phyloP scores from a whole-genome alignment of 768 basidiomycete genomes.

The Piloderma croceum region DNA sequence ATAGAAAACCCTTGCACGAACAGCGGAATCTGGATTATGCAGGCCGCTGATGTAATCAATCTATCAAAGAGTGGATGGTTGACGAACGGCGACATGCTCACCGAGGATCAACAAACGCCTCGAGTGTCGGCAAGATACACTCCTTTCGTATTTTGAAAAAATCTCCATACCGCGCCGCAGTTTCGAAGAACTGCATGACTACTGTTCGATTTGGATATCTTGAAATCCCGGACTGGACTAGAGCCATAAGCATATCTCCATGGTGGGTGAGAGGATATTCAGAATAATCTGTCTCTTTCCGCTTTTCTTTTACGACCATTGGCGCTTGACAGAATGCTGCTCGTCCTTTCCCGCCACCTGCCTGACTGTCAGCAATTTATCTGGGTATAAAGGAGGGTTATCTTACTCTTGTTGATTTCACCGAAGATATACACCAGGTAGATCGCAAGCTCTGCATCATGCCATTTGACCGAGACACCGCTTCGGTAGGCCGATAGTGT shows the following conservation, averaged over 20 bases:
- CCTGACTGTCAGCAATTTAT: too few relatives aligned
- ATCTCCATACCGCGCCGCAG: slow-evolving; percentile 84
- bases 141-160: slow-evolving; percentile 94
- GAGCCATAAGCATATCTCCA: slow-evolving; percentile 82
- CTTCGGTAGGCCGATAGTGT: slow-evolving; percentile 69
- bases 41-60: slow-evolving; percentile 56
- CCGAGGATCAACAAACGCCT: slow-evolving; percentile 83
- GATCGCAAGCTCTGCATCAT: slow-evolving; percentile 89
- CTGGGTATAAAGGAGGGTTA: too few relatives aligned
- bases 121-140: slow-evolving; percentile 79
- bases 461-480: slow-evolving; percentile 72
- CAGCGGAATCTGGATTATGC: slow-evolving; percentile 65
- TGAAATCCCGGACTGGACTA: slow-evolving; percentile 79
- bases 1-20: slow-evolving; percentile 81
- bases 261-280: slow-evolving; percentile 82
- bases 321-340: slow-evolving; percentile 82
- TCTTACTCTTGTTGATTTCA: slow-evolving; percentile 85
- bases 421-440: slow-evolving; percentile 93
- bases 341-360: slow-evolving; percentile 74
- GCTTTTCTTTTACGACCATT: slow-evolving; percentile 58
- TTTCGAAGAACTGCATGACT: slow-evolving; percentile 88
- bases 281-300: slow-evolving; percentile 65
- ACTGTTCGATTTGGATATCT: slow-evolving; percentile 82
- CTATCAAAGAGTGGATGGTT: neutral
- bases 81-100: slow-evolving; percentile 33